phyloP scores from a whole-genome alignment of 1,284 basidiomycete species.

The Schizophyllum commune region DNA sequence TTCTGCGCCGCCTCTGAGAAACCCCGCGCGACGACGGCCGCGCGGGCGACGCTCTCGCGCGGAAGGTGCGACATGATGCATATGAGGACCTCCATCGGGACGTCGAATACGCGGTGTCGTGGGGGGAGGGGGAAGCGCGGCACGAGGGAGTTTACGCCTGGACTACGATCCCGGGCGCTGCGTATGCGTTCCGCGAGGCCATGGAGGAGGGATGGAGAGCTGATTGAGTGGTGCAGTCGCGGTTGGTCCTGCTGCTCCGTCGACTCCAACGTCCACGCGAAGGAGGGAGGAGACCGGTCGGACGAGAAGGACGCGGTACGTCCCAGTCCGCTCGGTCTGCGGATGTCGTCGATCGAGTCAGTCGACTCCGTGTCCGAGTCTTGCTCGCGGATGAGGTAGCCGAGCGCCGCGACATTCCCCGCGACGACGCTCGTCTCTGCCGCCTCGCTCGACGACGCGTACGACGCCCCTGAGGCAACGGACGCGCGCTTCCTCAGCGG shows the following conservation, averaged over 20 bases:
- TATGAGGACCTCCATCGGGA: slow-evolving; percentile 19
- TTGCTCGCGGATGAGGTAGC: neutral
- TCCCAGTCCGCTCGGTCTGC: slow-evolving; percentile 10
- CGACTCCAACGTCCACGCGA: neutral
- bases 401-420: neutral
- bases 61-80: slow-evolving; percentile 21
- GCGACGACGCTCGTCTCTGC: neutral
- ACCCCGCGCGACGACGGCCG: slow-evolving; percentile 17
- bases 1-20: slow-evolving; percentile 19
- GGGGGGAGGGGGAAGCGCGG: slow-evolving; percentile 15
- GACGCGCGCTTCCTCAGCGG: neutral
- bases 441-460: neutral
- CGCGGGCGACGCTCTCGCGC: slow-evolving; percentile 12
- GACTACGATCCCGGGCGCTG: slow-evolving; percentile 22
- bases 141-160: slow-evolving; percentile 8
- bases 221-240: neutral
- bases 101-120: slow-evolving; percentile 10
- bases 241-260: neutral
- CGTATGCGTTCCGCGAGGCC: neutral
- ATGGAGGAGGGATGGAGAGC: neutral
- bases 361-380: neutral
- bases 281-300: neutral
- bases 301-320: slow-evolving; percentile 4
- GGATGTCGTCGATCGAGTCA: slow-evolving; percentile 9
- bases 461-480: neutral